Base-by-base conservation (phyloP, 768 basidiomycete genomes). In the Boletales sp. region DNA sequence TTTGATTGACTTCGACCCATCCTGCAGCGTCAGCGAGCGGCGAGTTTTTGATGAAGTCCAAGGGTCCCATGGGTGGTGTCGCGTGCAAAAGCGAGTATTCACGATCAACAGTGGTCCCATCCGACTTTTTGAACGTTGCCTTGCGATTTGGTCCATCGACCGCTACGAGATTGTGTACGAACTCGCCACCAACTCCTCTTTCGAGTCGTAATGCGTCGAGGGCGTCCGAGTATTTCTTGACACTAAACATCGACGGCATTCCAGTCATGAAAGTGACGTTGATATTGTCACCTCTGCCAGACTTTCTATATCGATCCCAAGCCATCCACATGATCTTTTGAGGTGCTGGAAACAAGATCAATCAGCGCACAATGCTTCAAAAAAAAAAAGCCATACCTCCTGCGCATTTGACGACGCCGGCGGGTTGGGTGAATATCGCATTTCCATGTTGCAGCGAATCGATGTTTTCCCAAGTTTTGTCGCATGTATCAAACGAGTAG, bases 291-390 rank as follows among this genome's bases (percentile, higher is more conserved):
- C 71, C 65, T 17, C 87, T 78, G 3, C 75, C 74, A 10, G 87
- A 86, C 62, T 68, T 75, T 49, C 77, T 75, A 65, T 78, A 91
- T 42, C 83, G 74, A 63, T 94, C 90, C 89, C 90, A 92, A 40
- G 90, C 88, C 88, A 93, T 91, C 91, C 92, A 95, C 89, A 95
- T 93, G 47, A 94, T 88, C 70, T 94, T 93, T 64, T 92, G 89
- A 17, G 89, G 87, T 14, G 86, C 87, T 89, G 56, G 18, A 37
- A 35, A n/a, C 32, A 18, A 32, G 21, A 39, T 53, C 5, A 59
- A 56, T 17, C 45, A 44, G 19, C 40, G 37, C 29, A 34, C 42
- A 38, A 19, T 15, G 19, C 18, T 35, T 48, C 7, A 1, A 11
- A 29, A 31, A 24, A 30, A 12, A 57, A 29, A n/a, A n/a, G n/a